Base-by-base conservation (phyloP, 2,329 filamentous ascomycete species). In the Venturia pyrina region DNA sequence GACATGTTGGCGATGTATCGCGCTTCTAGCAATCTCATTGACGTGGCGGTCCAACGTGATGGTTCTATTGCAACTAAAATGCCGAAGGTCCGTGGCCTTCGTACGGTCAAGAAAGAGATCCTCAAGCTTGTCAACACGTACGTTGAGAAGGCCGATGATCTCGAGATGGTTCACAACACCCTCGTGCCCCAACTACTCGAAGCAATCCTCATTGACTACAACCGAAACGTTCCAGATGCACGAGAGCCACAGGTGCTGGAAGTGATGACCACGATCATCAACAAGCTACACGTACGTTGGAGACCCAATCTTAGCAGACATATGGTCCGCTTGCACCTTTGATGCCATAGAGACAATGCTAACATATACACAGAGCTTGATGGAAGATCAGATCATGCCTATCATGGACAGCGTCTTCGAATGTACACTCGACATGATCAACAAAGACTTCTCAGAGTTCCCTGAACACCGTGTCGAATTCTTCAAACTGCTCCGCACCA, bases 1-100 rank as follows among this genome's bases (percentile, higher is more conserved):
- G 95, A 99, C 75, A 98, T 99, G 93, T 82, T 99, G 66, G 93
- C 95, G 73, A 99, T 99, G 96, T 99, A 98, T 77, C 89, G 92
- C 63, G 95, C 93, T 50, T 95, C 93, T n/a, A 98, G 93, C 75
- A 87, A 91, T 73, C 85, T 99, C 70, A 99, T 99, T 69, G 97
- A 96, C 11, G 91, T 96, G 75, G 89, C 92, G 68, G 92, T 99
- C 50, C 88, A 88, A 68, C 85, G 87, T 68, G 91, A 96, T 73
- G 93, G 91, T 89, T 78, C 93, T 70, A 88, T 99, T 73, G 95
- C 95, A 3, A 96, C 96, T 7, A 97, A 96, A 82, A 98, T 96
- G 83, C 95, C 95, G 67, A 96, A 91, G 80, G 93, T 98, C 71
- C 89, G 95, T 71, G 96, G 95, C 44, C 81, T 99, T 69, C 87